Evolutionary conservation across 805 yeast genomes (phyloP), one percentile per base, ranked within the genome.

Genomic region (Wickerhamomyces subpelliculosus): DNA sequence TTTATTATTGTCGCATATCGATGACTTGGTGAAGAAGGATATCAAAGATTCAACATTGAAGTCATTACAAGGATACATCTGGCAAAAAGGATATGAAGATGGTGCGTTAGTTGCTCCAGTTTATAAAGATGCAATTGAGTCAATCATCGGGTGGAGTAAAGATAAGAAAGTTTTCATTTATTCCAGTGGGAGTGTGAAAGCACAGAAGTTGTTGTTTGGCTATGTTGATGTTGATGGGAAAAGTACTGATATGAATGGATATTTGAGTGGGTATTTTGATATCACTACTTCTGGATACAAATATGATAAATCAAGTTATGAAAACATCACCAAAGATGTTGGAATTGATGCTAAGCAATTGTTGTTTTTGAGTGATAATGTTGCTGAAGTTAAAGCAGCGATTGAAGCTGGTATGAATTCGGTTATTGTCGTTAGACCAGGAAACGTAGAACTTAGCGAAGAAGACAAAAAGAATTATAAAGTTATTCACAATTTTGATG

Each of bases 171-270:
- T 86, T 0, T 84, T 70, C 53, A 86, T 89, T 16, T 89, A 89
- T 61, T 87, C 96, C 0, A 84, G 95, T 21, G 97, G 97, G 1
- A 80, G 93, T 31, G 77, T 89, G 19, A 73, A 78, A 42, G 97
- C 97, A 1, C 97, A 89, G 51, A 82, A 80, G 49, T 62, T 89
- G 43, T 61, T 89, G 40, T 86, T 89, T 53, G 70, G 68, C 0
- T 73, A 84, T 54, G 89, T 84, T 9, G 62, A 62, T 37, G 60
- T 62, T 4, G 59, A 60, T 9, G 57, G 58, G 6, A 57, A 51
- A 8, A 54, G 64, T 19, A 42, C 60, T 11, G 84, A 84, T 56
- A 57, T 86, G 51, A 82, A 74, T 31, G 56, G 59, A 1, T 55
- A 57, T 18, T 54, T 89, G 17, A 42, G 63, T 7, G 94, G 82